Percentiles rank a stretch among this genome's conserved stretches.
These are phyloP conservation scores for Solanum chiquidenum DNA, from an alignment of 257 asterid species.

Conservation along the genomic window DNA sequence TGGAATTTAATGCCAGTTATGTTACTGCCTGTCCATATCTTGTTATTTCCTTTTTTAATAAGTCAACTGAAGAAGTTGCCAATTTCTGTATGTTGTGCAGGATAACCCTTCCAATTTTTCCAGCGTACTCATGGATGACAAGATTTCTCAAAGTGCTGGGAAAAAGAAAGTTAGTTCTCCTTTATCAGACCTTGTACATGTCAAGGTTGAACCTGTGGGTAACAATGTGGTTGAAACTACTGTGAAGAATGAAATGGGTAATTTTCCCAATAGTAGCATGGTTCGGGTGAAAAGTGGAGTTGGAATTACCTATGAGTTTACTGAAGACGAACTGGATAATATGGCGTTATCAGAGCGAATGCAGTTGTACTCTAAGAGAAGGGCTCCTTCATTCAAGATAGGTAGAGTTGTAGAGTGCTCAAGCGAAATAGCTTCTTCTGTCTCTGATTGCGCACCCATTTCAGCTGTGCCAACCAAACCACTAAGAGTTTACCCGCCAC, in stretches of 20 bases:
- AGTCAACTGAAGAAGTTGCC: background rate
- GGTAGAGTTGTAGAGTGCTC: slow-evolving; percentile 15
- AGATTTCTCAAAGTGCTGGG: slow-evolving; percentile 9
- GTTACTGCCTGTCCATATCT: background rate
- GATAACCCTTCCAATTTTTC: slow-evolving; percentile 12
- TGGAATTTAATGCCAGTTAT: background rate
- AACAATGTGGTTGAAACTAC: slow-evolving; percentile 9
- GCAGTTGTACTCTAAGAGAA: slow-evolving; percentile 35
- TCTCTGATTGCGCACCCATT: slow-evolving; percentile 15
- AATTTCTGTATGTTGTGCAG: slow-evolving; percentile 28
- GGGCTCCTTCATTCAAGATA: slow-evolving; percentile 15
- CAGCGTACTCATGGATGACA: background rate
- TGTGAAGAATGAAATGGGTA: slow-evolving; percentile 8
- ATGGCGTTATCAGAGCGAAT: slow-evolving; percentile 55
- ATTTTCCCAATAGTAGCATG: slow-evolving; percentile 13
- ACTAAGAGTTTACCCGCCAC: slow-evolving; percentile 29
- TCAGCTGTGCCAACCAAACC: slow-evolving; percentile 27
- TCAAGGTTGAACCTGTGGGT: slow-evolving; percentile 42
- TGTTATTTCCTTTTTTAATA: background rate
- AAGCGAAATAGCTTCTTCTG: slow-evolving; percentile 18
- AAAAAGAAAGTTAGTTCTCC: slow-evolving; percentile 5
- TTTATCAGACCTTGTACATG: slow-evolving; percentile 9
- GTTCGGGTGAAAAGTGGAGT: slow-evolving; percentile 35
- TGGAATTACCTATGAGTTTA: slow-evolving; percentile 19
- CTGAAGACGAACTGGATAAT: slow-evolving; percentile 60